Percentiles rank a stretch among this genome's conserved stretches.
phyloP scores from a whole-genome alignment of 1,284 basidiomycete genomes.

The Volvariella surrecta region DNA sequence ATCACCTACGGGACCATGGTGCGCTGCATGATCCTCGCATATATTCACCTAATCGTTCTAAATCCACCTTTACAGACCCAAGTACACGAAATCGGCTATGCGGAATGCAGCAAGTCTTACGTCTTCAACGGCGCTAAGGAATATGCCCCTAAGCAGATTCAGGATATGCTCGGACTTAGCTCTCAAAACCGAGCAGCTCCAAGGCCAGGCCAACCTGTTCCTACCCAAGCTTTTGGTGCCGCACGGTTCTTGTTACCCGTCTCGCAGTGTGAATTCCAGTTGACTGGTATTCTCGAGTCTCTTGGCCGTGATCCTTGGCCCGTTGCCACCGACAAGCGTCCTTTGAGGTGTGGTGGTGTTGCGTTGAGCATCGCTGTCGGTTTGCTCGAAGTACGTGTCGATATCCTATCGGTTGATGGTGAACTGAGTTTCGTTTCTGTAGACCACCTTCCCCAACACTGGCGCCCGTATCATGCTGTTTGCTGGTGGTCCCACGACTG shows the following conservation, averaged over 20 bases:
- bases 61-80: conserved; percentile 65
- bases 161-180: conserved; percentile 94
- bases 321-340: conserved; percentile 90
- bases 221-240: conserved; percentile 80
- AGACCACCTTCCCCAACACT: conserved; percentile 93
- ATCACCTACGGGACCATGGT: conserved; percentile 98
- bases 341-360: conserved; percentile 94
- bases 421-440: not conserved
- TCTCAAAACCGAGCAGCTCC: conserved; percentile 72
- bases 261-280: conserved; percentile 92
- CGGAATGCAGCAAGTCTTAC: conserved; percentile 95
- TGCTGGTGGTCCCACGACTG: conserved; percentile 92
- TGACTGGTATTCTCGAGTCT: conserved; percentile 90
- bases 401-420: conserved; percentile 3
- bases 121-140: conserved; percentile 99
- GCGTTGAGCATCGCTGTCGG: conserved; percentile 93
- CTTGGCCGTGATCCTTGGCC: conserved; percentile 95
- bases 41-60: conserved; percentile 1
- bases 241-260: conserved; percentile 92
- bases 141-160: conserved; percentile 93
- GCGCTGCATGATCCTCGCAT: conserved; percentile 16
- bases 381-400: conserved; percentile 70
- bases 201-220: conserved; percentile 81
- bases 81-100: conserved; percentile 98
- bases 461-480: conserved; percentile 97